phyloP scores from a whole-genome alignment of 768 basidiomycete genomes.

The Glaciozyma antarctica region DNA sequence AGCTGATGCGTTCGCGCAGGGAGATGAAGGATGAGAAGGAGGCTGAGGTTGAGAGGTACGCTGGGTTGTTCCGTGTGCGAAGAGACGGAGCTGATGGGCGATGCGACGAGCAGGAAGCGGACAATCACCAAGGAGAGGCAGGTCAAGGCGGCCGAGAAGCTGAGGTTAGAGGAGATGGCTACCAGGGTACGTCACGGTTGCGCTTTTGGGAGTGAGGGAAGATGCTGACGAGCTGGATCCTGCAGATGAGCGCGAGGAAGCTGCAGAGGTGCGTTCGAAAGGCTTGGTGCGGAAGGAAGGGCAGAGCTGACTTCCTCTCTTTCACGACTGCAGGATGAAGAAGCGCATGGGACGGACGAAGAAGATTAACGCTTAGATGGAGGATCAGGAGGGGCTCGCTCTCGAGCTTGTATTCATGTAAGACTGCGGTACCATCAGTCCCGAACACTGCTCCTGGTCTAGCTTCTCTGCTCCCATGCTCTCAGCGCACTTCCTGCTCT shows the following conservation, averaged over 20 bases:
- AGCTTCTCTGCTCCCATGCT: no score
- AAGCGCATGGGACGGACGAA: conserved; percentile 34
- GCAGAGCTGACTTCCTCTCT: neutral
- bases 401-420: no score
- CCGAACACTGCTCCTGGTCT: no score
- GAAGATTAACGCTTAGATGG: conserved; percentile 22
- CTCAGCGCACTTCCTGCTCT: no score
- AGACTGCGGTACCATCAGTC: no score
- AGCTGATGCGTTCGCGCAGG: neutral
- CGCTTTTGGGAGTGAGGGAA: neutral
- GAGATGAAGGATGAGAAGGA: conserved; percentile 33
- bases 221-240: neutral
- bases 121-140: conserved; percentile 23
- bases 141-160: conserved; percentile 32
- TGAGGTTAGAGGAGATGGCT: conserved; percentile 27
- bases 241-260: conserved; percentile 36
- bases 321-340: conserved; percentile 27
- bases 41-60: conserved; percentile 24
- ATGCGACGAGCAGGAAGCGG: conserved; percentile 9
- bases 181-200: neutral
- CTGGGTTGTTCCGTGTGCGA: neutral
- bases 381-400: no score
- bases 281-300: neutral
- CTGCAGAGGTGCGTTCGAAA: conserved; percentile 25
- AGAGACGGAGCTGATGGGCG: neutral